Evolutionary conservation across 1,284 basidiomycete species (phyloP).

Genomic region (Rhodotorula sp.): DNA sequence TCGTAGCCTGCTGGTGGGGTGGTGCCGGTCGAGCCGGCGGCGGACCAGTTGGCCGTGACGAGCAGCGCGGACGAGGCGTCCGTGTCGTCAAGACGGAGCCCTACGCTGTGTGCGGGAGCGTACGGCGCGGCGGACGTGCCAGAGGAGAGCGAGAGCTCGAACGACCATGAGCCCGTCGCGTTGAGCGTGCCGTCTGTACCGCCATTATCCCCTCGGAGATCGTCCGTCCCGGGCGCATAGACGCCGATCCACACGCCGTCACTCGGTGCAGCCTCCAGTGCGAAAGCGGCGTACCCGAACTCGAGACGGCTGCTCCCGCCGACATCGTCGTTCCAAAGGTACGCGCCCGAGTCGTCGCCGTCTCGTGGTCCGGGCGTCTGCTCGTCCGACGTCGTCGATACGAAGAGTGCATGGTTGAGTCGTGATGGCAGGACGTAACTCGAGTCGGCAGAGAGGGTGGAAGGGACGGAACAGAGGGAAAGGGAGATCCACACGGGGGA

Average conservation of each 20-base stretch:
- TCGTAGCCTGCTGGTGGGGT: background rate
- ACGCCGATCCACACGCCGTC: conserved; percentile 25
- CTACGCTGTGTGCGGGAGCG: conserved; percentile 12
- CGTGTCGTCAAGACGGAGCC: conserved; percentile 47
- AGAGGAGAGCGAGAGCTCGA: conserved; percentile 35
- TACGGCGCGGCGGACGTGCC: conserved; percentile 16
- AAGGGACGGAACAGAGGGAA: conserved; percentile 26
- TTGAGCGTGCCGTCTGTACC: background rate
- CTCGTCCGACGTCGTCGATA: conserved; percentile 24
- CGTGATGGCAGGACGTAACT: background rate
- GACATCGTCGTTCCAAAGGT: background rate
- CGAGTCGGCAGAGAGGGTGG: background rate
- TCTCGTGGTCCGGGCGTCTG: conserved; percentile 10
- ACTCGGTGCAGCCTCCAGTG: conserved; percentile 1
- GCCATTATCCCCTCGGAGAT: background rate
- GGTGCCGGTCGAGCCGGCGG: conserved; percentile 25
- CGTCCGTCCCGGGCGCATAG: conserved; percentile 6
- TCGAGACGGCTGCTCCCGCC: conserved; percentile 5
- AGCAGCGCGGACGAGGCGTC: conserved; percentile 48
- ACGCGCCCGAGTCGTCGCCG: background rate
- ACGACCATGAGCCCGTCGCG: conserved; percentile 23
- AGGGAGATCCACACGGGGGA: conserved; percentile 28
- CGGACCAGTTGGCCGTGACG: conserved; percentile 43
- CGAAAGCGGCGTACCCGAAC: conserved; percentile 35
- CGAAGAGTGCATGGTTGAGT: conserved; percentile 29